phyloP scores from a whole-genome alignment of 2,329 filamentous ascomycete species.

The Monosporascus sp. region DNA sequence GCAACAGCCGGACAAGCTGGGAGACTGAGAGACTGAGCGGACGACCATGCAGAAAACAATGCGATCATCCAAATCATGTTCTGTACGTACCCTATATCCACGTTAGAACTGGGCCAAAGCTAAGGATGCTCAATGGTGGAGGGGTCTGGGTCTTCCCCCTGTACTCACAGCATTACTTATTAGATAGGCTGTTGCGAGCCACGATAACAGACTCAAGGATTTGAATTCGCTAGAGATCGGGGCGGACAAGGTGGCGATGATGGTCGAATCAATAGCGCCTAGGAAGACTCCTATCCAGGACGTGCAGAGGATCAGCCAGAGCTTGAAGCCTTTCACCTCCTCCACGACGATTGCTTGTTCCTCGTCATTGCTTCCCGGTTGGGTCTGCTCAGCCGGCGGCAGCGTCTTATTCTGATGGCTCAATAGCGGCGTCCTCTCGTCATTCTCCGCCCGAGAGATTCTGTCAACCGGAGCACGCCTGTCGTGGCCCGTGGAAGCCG shows the following conservation, averaged over 20 bases:
- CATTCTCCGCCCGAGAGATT: neutral
- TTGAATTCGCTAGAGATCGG: constrained; percentile 81
- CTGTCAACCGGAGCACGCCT: neutral
- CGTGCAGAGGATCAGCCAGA: constrained; percentile 51
- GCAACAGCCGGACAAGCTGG: too few relatives aligned
- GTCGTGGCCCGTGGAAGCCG: neutral
- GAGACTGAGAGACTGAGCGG: too few relatives aligned
- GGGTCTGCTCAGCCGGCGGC: constrained; percentile 8
- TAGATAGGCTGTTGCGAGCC: constrained; percentile 83
- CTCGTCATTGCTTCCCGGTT: constrained; percentile 27
- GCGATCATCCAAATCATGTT: neutral
- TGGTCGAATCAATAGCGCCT: constrained; percentile 67
- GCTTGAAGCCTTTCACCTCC: constrained; percentile 41
- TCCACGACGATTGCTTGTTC: constrained; percentile 45
- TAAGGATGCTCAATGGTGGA: too few relatives aligned
- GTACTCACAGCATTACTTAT: constrained; percentile 65
- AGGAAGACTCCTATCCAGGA: constrained; percentile 59
- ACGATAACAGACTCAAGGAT: constrained; percentile 76
- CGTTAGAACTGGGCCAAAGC: neutral
- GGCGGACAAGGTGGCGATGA: constrained; percentile 79
- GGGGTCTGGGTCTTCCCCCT: neutral
- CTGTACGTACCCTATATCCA: neutral
- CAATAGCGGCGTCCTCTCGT: constrained; percentile 22
- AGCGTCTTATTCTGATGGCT: constrained; percentile 7
- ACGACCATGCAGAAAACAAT: neutral